phyloP scores from a whole-genome alignment of 441 rosid species.

The Populus hybrid region DNA sequence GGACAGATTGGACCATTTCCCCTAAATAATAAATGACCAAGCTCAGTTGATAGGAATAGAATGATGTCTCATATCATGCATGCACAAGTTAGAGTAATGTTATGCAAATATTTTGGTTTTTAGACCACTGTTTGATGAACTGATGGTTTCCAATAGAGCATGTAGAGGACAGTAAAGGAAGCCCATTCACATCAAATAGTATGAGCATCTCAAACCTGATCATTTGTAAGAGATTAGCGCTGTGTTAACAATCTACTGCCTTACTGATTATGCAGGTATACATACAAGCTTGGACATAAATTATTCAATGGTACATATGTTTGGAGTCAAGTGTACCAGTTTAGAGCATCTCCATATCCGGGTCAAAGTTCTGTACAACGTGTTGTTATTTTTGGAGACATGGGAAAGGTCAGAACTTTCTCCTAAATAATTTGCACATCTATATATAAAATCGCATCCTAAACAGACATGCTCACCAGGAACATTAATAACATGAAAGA shows the following conservation, averaged over 20 bases:
- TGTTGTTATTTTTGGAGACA: slow-evolving; percentile 77
- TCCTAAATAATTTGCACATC: neutral
- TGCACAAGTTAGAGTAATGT: neutral
- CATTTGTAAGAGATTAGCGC: neutral
- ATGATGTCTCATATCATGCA: neutral
- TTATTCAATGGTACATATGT: slow-evolving; percentile 44
- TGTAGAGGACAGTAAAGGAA: neutral
- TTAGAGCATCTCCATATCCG: slow-evolving; percentile 81
- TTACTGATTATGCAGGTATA: slow-evolving; percentile 46
- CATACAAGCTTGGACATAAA: slow-evolving; percentile 70
- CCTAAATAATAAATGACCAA: neutral
- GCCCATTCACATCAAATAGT: neutral
- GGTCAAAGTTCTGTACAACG: slow-evolving; percentile 77
- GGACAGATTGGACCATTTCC: too few relatives aligned
- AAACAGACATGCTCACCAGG: neutral
- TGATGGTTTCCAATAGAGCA: neutral
- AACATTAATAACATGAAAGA: neutral
- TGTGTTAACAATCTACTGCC: neutral
- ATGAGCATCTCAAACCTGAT: neutral
- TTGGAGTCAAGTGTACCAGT: slow-evolving; percentile 66
- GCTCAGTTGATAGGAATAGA: neutral
- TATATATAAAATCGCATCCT: neutral
- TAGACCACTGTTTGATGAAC: neutral
- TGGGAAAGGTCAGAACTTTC: slow-evolving; percentile 79
- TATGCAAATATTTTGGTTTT: neutral